Percentiles rank a stretch among this genome's conserved stretches.
Conservation (phyloP, 306 rosid genomes). For the Begonia fuchsioides region DNA sequence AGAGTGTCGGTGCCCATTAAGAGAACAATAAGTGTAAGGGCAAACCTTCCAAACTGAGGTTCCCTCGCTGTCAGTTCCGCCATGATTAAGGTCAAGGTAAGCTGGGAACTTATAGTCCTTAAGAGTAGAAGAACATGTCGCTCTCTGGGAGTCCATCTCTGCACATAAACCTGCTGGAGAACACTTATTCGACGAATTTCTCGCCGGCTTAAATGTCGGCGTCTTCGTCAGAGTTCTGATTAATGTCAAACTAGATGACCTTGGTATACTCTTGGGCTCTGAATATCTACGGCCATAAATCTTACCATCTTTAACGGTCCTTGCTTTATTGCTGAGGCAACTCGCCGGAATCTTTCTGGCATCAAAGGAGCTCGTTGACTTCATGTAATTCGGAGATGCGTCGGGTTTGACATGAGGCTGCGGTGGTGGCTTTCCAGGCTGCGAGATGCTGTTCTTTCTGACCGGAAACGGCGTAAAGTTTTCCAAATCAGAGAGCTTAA, state of each 20-base stretch:
- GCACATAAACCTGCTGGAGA: constrained; percentile 36
- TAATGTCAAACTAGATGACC: constrained; percentile 37
- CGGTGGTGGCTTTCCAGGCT: constrained; percentile 31
- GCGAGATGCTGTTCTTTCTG: constrained; percentile 21
- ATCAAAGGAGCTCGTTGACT: constrained; percentile 79
- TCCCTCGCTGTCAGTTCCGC: constrained; percentile 73
- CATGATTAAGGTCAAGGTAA: constrained; percentile 47
- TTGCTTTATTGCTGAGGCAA: constrained; percentile 23
- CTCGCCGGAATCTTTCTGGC: constrained; percentile 62
- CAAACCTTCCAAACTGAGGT: constrained; percentile 69
- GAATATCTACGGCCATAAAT: constrained; percentile 14
- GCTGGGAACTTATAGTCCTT: constrained; percentile 66
- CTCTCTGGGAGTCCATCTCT: constrained; percentile 29
- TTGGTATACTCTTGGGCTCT: constrained; percentile 25
- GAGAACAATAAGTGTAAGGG: constrained; percentile 79
- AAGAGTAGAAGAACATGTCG: constrained; percentile 84
- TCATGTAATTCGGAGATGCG: constrained; percentile 87
- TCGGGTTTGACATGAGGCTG: constrained; percentile 20
- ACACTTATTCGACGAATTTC: constrained; percentile 36
- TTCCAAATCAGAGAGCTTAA: constrained; percentile 49
- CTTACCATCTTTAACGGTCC: constrained; percentile 18
- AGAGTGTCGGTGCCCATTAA: constrained; percentile 54
- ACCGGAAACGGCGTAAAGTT: constrained; percentile 27
- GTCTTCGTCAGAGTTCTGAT: constrained; percentile 56
- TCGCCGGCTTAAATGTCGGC: constrained; percentile 50